Conservation (phyloP, 768 basidiomycete genomes). For the Ephemerocybe angulata region DNA sequence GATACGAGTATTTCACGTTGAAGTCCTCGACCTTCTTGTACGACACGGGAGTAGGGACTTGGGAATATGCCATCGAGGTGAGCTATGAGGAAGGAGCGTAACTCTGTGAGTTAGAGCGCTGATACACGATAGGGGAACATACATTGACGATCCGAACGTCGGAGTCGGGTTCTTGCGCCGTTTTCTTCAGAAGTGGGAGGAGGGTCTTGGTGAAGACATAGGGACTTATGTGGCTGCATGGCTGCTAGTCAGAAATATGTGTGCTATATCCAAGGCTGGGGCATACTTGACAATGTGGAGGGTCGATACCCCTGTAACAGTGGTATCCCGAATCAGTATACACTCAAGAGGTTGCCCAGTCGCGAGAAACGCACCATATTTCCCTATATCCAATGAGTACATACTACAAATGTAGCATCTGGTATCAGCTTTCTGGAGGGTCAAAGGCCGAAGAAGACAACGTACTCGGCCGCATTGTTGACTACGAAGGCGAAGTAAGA, state of each 20-base stretch:
- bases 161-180: conserved; percentile 41
- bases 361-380: no score
- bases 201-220: conserved; percentile 54
- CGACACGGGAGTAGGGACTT: conserved; percentile 15
- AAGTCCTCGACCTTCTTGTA: conserved; percentile 33
- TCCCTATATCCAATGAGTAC: not conserved
- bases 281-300: conserved; percentile 41
- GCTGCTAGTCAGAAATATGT: not conserved
- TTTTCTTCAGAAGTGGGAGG: conserved; percentile 48
- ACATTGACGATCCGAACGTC: conserved; percentile 65
- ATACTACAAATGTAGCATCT: conserved; percentile 9
- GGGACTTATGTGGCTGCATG: conserved; percentile 46
- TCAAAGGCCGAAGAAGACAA: not conserved
- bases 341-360: no score
- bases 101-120: not conserved
- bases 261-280: not conserved
- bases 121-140: conserved; percentile 14
- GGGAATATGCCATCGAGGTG: conserved; percentile 25
- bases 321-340: no score
- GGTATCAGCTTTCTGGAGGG: not conserved
- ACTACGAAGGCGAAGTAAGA: conserved; percentile 28
- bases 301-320: no score
- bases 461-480: conserved; percentile 42
- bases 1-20: conserved; percentile 31
- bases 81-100: conserved; percentile 22